These are phyloP conservation scores for Coffea eugenioides DNA, from an alignment of 257 asterid genomes.

Conservation along the genomic window DNA sequence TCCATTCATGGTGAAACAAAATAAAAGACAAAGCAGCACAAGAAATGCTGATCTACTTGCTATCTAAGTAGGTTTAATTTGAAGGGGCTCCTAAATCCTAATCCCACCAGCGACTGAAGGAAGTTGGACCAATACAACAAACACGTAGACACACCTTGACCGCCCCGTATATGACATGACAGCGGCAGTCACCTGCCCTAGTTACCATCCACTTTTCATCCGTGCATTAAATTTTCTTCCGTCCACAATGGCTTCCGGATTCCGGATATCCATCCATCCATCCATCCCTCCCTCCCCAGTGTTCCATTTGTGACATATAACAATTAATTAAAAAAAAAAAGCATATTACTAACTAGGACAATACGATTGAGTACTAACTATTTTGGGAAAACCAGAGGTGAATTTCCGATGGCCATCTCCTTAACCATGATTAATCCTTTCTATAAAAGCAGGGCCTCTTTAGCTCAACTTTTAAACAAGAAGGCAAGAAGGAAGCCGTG, in stretches of 20 bases:
- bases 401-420: neutral
- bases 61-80: too few relatives aligned
- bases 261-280: neutral
- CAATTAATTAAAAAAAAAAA: neutral
- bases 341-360: too few relatives aligned
- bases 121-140: neutral
- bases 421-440: slow-evolving; percentile 23
- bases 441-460: slow-evolving; percentile 12
- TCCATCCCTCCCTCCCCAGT: neutral
- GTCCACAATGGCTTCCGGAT: neutral
- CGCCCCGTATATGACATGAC: too few relatives aligned
- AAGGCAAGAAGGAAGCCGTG: neutral
- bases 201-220: neutral
- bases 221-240: neutral
- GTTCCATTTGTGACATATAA: too few relatives aligned
- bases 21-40: too few relatives aligned
- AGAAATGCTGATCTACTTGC: too few relatives aligned
- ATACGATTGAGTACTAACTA: too few relatives aligned
- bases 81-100: too few relatives aligned
- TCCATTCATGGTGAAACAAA: too few relatives aligned
- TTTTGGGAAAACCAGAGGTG: slow-evolving; percentile 8
- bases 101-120: too few relatives aligned
- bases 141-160: neutral
- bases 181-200: neutral
- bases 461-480: neutral